Conservation (phyloP, 768 basidiomycete species). For the Lactifluus piperatus region DNA sequence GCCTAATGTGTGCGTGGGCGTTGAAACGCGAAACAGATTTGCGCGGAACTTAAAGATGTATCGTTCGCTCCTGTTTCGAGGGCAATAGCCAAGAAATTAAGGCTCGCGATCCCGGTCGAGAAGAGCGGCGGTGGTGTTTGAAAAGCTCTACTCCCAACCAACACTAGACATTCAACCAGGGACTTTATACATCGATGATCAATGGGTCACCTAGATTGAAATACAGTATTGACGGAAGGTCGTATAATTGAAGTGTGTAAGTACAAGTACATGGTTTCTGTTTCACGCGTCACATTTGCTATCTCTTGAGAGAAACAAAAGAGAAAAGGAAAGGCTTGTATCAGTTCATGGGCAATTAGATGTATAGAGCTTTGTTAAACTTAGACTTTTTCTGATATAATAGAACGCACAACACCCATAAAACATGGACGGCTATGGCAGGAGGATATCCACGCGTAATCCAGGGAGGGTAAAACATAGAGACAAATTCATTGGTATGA, state of each 20-base stretch:
- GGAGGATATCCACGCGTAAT: no score
- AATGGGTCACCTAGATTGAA: background rate
- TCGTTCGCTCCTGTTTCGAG: slow-evolving; percentile 34
- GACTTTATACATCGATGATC: no score
- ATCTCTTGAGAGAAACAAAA: no score
- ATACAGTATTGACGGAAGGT: background rate
- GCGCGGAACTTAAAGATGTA: slow-evolving; percentile 64
- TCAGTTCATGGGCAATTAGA: no score
- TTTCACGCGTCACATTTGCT: background rate
- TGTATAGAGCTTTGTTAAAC: no score
- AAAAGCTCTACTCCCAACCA: no score
- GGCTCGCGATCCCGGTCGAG: slow-evolving; percentile 44
- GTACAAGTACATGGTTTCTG: background rate
- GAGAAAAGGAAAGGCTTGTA: no score
- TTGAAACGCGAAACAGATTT: slow-evolving; percentile 39
- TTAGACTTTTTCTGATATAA: background rate
- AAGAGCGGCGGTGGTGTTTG: slow-evolving; percentile 46
- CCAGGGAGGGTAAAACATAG: no score
- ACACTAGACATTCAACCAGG: no score
- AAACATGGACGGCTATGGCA: no score
- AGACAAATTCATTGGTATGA: no score
- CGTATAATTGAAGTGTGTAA: background rate
- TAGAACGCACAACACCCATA: background rate
- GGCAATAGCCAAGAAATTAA: slow-evolving; percentile 29
- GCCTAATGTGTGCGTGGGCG: background rate